Conservation (phyloP, 768 basidiomycete genomes). For the Boletales sp. region DNA sequence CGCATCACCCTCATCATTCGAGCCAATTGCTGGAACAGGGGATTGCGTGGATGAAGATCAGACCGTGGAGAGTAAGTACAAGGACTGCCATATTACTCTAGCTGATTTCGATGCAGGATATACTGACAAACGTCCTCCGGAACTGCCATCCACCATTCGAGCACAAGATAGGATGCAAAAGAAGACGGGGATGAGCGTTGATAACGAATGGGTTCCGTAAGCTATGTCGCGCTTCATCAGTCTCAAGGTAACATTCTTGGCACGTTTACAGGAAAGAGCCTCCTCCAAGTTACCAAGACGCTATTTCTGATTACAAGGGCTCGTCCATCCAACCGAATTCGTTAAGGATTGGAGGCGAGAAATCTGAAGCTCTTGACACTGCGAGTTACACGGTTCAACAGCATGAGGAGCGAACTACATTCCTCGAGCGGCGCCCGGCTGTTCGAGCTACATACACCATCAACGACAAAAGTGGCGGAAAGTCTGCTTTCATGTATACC, state of each 20-base stretch:
- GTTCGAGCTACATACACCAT: background rate
- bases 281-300: slow-evolving; percentile 16
- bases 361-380: background rate
- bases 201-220: slow-evolving; percentile 5
- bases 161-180: background rate
- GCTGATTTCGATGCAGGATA: background rate
- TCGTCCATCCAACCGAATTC: background rate
- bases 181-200: background rate
- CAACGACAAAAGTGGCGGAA: background rate
- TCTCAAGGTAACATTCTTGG: too few relatives aligned
- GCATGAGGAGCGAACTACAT: background rate
- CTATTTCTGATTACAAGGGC: background rate
- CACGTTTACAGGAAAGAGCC: slow-evolving; percentile 1
- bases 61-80: background rate
- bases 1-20: background rate
- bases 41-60: background rate
- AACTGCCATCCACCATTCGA: background rate
- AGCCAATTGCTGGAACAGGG: background rate
- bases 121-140: background rate
- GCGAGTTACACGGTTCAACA: background rate
- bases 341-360: background rate
- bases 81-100: too few relatives aligned
- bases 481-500: background rate
- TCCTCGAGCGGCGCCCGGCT: background rate
- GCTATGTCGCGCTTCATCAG: background rate